phyloP scores from a whole-genome alignment of 208 protist species.

The Acanthamoeba castellanii region DNA sequence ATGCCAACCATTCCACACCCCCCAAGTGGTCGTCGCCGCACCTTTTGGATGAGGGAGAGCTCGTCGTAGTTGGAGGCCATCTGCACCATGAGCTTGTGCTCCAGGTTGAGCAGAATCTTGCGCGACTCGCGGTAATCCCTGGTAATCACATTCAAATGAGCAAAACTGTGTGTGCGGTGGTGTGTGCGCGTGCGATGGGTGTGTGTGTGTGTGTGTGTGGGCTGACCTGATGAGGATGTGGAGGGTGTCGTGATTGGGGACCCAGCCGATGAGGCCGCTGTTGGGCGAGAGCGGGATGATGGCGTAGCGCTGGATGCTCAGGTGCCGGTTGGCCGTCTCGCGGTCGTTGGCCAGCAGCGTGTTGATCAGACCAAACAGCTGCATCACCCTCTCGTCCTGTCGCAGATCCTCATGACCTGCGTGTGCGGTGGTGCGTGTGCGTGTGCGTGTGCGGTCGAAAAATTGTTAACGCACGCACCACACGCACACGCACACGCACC shows the following conservation, averaged over 20 bases:
- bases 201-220: too few species aligned
- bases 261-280: constrained; percentile 99
- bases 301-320: constrained; percentile 96
- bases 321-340: constrained; percentile 90
- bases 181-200: constrained; percentile 42
- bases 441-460: too few species aligned
- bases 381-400: constrained; percentile 99
- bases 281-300: constrained; percentile 99
- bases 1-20: too few species aligned
- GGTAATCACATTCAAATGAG: too few species aligned
- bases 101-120: constrained; percentile 83
- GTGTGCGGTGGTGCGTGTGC: not conserved
- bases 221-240: constrained; percentile 91
- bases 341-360: constrained; percentile 96
- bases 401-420: constrained; percentile 82
- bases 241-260: constrained; percentile 91
- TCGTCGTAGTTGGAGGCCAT: constrained; percentile 92
- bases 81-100: constrained; percentile 90
- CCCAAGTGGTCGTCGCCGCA: too few species aligned
- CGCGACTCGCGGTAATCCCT: constrained; percentile 96
- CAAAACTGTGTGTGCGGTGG: too few species aligned
- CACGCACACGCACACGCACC: constrained; percentile 93
- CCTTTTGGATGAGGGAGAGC: constrained; percentile 98
- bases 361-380: constrained; percentile 99
- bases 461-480: too few species aligned